Evolutionary conservation across 2,329 filamentous ascomycete species (phyloP), one percentile per base, ranked within the genome.

Genomic region (Bipolaris cookei): DNA sequence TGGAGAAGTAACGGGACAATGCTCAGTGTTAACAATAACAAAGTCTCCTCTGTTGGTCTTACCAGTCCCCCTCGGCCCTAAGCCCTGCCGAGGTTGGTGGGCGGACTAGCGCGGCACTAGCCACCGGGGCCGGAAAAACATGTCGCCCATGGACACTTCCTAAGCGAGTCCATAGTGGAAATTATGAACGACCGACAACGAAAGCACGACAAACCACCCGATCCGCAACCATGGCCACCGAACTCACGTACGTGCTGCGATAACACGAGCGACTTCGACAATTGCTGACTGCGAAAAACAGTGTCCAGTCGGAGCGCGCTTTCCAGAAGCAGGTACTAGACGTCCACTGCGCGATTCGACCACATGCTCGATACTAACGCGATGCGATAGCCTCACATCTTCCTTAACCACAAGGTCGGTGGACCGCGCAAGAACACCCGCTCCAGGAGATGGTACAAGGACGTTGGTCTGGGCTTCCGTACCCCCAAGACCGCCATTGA

Each of bases 251-350:
- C 59, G 73, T 70, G 61, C n/a, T 54, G 56, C 54, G 56, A 58
- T 39, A 46, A 25, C 21, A 41, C 42, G 18, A 42, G 47, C n/a
- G 35, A 32, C 47, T 25, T 39, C 42, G 56, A 47, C 58, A 49
- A 46, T 54, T 55, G 61, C 74, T 75, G 68, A 75, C 58, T 61
- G 59, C 49, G 49, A 64, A 88, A 88, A 48, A 97, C 86, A 96
- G 92, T 82, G 95, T 99, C 84, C 95, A 99, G 90, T 96, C 92
- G 82, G 95, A 99, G 90, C 94, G 95, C 86, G 95, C 95, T 88
- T 99, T 91, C 91, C 95, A 98, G 85, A 99, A 99, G 74, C 74
- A 76, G 73, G 73, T 76, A 74, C 69, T 61, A 64, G 63, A 59
- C 51, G 55, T 59, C 58, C 61, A 50, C 47, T 38, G 56, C 54